A percentile compares a stretch with the other conserved stretches of the same genome.
Evolutionary conservation across 306 rosid species (phyloP).

Genomic region (Prosopis cineraria): DNA sequence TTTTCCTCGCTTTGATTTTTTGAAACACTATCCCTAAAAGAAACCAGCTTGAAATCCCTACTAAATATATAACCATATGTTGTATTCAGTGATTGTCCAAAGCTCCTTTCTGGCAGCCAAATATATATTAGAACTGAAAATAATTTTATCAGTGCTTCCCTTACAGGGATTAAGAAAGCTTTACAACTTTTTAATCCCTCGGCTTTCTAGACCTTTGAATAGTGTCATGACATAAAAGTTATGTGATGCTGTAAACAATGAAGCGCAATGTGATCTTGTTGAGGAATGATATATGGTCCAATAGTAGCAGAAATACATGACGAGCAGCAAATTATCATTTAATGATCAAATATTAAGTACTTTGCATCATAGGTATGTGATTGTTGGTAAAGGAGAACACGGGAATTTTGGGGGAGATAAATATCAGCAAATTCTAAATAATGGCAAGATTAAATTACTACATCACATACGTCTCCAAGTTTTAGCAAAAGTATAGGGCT

Average conservation of each 20-base stretch:
- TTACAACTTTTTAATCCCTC: not conserved
- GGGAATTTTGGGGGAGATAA: not conserved
- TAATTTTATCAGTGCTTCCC: not conserved
- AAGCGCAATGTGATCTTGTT: not conserved
- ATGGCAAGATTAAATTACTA: not conserved
- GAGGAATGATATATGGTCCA: conserved; percentile 11
- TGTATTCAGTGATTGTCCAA: not conserved
- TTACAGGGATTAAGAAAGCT: not conserved
- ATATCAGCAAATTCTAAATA: not conserved
- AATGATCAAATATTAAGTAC: not conserved
- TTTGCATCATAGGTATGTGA: not conserved
- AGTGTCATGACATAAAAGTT: not conserved
- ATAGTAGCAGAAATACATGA: not conserved
- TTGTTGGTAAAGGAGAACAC: not conserved
- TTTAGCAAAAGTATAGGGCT: not conserved
- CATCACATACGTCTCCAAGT: not conserved
- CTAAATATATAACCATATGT: not conserved
- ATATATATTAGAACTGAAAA: not conserved
- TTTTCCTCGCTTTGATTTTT: not conserved
- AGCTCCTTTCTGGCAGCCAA: not conserved
- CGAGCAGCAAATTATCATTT: not conserved
- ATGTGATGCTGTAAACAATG: not conserved
- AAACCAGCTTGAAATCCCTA: not conserved
- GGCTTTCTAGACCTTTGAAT: not conserved
- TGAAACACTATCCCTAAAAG: not conserved